Conservation (phyloP, 108 stramenopile genomes). For the Asterionellopsis glacialis region DNA sequence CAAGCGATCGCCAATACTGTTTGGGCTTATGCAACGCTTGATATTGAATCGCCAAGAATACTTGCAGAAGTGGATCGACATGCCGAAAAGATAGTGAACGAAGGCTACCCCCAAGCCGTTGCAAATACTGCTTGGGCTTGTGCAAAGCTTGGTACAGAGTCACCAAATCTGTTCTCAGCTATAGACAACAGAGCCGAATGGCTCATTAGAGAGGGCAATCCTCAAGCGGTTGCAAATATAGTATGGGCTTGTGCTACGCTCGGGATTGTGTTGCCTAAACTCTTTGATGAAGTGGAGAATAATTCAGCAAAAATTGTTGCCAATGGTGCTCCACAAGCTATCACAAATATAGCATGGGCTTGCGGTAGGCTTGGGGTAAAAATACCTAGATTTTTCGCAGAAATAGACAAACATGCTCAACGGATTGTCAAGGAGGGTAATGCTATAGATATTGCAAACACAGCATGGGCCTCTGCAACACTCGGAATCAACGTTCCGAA, state of each 20-base stretch:
- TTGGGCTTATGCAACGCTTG: slow-evolving; percentile 20
- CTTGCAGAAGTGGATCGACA: slow-evolving; percentile 10
- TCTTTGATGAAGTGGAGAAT: slow-evolving; percentile 1
- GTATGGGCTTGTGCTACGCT: slow-evolving; percentile 16
- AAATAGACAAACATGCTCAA: slow-evolving; percentile 9
- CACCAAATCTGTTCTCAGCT: slow-evolving; percentile 12
- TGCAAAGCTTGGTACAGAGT: slow-evolving; percentile 13
- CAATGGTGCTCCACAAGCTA: slow-evolving; percentile 3
- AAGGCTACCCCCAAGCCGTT: slow-evolving; percentile 13
- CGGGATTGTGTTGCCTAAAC: slow-evolving; percentile 9
- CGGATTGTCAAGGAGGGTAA: slow-evolving; percentile 1
- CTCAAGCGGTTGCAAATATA: slow-evolving; percentile 19
- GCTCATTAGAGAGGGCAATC: slow-evolving; percentile 9
- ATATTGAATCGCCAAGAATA: slow-evolving; percentile 1
- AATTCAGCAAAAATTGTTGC: background rate
- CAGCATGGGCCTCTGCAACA: slow-evolving; percentile 16
- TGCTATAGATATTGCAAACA: slow-evolving; percentile 5
- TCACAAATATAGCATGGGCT: slow-evolving; percentile 19
- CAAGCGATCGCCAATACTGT: slow-evolving; percentile 11
- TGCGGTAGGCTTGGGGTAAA: slow-evolving; percentile 12
- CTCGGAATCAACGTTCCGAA: slow-evolving; percentile 8
- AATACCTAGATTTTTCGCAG: slow-evolving; percentile 4
- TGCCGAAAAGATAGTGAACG: slow-evolving; percentile 4
- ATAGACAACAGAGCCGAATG: slow-evolving; percentile 8
- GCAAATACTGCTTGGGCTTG: slow-evolving; percentile 24